phyloP scores from a whole-genome alignment of 495 filamentous ascomycete genomes.

The Penicillium pulvis region DNA sequence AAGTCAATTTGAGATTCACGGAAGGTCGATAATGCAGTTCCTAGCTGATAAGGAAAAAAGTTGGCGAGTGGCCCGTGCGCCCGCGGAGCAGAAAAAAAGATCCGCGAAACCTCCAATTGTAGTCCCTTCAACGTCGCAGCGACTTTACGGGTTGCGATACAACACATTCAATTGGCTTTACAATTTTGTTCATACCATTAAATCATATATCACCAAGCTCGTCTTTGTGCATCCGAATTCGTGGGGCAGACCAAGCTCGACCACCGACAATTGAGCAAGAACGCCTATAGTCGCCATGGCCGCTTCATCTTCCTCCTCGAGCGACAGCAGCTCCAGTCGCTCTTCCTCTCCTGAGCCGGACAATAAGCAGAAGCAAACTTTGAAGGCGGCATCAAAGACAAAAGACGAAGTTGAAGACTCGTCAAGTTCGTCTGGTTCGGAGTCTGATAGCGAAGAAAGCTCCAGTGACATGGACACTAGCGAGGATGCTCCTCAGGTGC shows the following conservation, averaged over 20 bases:
- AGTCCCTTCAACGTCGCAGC: constrained; percentile 17
- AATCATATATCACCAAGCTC: background rate
- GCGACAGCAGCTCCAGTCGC: constrained; percentile 35
- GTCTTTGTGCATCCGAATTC: background rate
- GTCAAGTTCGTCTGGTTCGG: constrained; percentile 31
- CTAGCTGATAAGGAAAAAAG: constrained; percentile 38
- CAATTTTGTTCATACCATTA: background rate
- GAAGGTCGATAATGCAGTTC: constrained; percentile 26
- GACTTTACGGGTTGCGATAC: constrained; percentile 8
- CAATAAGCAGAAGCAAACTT: constrained; percentile 27
- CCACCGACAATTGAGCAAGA: background rate
- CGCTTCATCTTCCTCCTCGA: constrained; percentile 25
- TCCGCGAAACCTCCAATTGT: constrained; percentile 23
- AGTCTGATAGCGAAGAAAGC: constrained; percentile 30
- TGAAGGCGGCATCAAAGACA: constrained; percentile 34
- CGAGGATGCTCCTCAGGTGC: constrained; percentile 22
- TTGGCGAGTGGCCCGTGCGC: constrained; percentile 46
- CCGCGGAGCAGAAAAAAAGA: constrained; percentile 50
- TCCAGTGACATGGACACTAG: constrained; percentile 39
- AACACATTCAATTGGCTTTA: background rate
- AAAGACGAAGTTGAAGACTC: constrained; percentile 31
- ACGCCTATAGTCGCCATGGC: constrained; percentile 32
- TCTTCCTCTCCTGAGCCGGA: constrained; percentile 35
- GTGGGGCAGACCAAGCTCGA: background rate
- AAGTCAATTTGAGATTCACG: constrained; percentile 4